phyloP scores from a whole-genome alignment of 441 rosid species.

The Raphanus hybrid region DNA sequence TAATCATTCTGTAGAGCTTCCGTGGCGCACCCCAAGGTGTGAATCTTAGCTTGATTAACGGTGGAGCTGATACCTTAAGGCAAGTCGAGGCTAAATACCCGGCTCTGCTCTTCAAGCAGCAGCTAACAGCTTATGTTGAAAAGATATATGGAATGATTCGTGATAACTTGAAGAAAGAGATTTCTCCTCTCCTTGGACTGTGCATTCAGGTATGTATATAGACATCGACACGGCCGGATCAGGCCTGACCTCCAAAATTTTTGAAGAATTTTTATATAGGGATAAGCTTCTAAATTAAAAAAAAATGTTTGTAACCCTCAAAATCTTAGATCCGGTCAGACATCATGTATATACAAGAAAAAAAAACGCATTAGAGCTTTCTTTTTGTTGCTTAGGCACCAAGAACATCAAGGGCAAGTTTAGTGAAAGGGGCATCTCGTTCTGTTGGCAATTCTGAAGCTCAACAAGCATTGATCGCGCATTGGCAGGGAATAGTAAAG shows the following conservation, averaged over 20 bases:
- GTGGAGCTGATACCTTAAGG: constrained; percentile 76
- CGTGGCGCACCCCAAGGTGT: constrained; percentile 96
- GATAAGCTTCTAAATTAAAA: background rate
- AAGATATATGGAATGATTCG: constrained; percentile 99
- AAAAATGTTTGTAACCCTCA: background rate
- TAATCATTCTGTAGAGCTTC: constrained; percentile 64
- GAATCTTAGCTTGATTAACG: constrained; percentile 77
- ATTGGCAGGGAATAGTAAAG: constrained; percentile 98
- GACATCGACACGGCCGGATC: background rate
- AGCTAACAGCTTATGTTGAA: constrained; percentile 98
- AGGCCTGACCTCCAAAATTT: background rate
- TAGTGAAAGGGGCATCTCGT: constrained; percentile 95
- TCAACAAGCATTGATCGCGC: constrained; percentile 96
- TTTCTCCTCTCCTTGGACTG: constrained; percentile 96
- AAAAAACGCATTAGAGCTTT: background rate
- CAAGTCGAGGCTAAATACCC: constrained; percentile 99
- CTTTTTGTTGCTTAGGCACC: constrained; percentile 67
- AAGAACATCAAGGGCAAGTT: constrained; percentile 99
- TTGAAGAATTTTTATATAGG: background rate
- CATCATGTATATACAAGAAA: background rate
- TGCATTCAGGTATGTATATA: constrained; percentile 83
- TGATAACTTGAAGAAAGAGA: constrained; percentile 99
- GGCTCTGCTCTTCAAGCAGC: constrained; percentile 98
- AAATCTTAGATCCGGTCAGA: background rate
- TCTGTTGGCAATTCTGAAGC: constrained; percentile 84